A percentile compares a stretch with the other conserved stretches of the same genome.
Conservation (phyloP, 176 grass and related monocot genomes). For the Hyparrhenia diplandra region DNA sequence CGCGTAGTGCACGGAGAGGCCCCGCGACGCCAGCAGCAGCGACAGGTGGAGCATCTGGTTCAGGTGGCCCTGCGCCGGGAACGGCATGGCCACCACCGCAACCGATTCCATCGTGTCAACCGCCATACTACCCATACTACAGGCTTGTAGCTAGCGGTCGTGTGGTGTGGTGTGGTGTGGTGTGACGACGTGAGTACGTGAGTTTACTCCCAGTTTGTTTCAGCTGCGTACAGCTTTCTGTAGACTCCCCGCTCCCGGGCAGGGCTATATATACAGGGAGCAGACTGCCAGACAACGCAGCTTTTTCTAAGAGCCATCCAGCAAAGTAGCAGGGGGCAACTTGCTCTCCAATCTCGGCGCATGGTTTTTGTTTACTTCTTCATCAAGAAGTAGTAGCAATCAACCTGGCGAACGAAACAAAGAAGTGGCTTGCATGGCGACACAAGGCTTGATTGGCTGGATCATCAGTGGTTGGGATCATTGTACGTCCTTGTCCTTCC, state of each 20-base stretch:
- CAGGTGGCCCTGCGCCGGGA: constrained; percentile 64
- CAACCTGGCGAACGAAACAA: neutral
- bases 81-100: constrained; percentile 53
- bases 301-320: neutral
- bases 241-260: too few species aligned
- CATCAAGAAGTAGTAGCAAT: neutral
- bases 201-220: neutral
- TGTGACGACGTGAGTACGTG: neutral
- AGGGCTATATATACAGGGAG: neutral
- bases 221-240: neutral
- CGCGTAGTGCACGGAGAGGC: constrained; percentile 61
- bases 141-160: neutral
- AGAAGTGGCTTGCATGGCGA: neutral
- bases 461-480: neutral
- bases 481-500: neutral
- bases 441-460: neutral
- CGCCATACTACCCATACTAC: neutral
- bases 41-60: constrained; percentile 67
- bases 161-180: too few species aligned
- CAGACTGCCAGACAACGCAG: neutral
- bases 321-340: neutral
- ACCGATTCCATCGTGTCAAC: constrained; percentile 5
- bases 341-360: neutral
- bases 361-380: too few species aligned
- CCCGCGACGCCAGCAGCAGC: constrained; percentile 35